These are phyloP conservation scores for Populus tremula DNA, from an alignment of 345 rosid species.

Conservation along the genomic window DNA sequence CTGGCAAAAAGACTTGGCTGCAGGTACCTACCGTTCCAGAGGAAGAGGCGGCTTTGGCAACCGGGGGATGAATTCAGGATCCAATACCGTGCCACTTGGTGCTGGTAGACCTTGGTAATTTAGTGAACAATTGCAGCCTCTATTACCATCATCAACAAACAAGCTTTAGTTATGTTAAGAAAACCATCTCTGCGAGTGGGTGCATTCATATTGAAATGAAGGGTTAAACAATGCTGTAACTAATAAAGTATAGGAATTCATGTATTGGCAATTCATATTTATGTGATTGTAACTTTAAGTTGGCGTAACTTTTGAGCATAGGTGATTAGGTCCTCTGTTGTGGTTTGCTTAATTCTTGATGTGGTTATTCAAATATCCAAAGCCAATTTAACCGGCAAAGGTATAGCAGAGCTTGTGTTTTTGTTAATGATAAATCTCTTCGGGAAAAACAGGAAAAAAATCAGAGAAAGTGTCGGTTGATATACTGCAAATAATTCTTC, in stretches of 20 bases:
- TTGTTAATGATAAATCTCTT: no score
- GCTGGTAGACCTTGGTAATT: conserved; percentile 56
- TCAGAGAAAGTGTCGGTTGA: no score
- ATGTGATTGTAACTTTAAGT: background rate
- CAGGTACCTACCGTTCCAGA: no score
- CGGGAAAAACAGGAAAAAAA: no score
- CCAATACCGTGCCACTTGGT: conserved; percentile 71
- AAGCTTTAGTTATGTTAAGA: background rate
- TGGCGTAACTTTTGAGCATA: background rate
- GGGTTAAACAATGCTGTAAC: background rate
- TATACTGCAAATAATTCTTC: no score
- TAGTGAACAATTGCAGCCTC: no score
- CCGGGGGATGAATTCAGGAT: conserved; percentile 61
- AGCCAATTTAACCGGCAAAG: no score
- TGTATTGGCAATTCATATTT: background rate
- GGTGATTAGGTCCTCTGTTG: background rate
- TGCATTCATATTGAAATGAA: background rate
- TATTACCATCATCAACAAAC: background rate
- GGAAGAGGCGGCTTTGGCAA: conserved; percentile 44
- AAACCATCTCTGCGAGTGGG: background rate
- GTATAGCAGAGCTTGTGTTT: no score
- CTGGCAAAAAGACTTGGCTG: no score
- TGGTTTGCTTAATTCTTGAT: background rate
- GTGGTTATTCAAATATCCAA: background rate
- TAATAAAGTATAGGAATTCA: background rate